These are phyloP conservation scores for Tetrahymena thermophila DNA, from an alignment of 73 alveolate species.

Conservation along the genomic window DNA sequence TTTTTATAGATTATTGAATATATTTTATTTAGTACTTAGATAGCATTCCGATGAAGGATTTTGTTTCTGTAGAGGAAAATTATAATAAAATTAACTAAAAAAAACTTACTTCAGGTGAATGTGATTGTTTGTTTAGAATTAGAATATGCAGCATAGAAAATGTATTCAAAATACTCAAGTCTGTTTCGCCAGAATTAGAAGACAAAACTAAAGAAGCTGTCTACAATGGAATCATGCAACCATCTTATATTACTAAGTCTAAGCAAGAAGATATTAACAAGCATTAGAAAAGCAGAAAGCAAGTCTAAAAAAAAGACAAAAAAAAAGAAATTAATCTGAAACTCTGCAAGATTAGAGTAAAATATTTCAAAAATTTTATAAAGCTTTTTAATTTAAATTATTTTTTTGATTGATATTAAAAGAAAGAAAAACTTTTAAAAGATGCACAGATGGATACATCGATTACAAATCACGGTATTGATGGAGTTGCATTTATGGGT, in stretches of 20 bases:
- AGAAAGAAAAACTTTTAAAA: neutral
- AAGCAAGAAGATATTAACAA: slow-evolving; percentile 14
- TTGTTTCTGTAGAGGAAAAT: neutral
- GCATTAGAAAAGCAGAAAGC: slow-evolving; percentile 14
- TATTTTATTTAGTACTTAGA: neutral
- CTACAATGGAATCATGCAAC: slow-evolving; percentile 41
- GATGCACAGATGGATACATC: neutral
- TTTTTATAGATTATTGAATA: neutral
- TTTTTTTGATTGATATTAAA: neutral
- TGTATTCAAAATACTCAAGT: slow-evolving; percentile 13
- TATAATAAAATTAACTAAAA: slow-evolving; percentile 12
- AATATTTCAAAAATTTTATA: neutral
- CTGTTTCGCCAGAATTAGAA: slow-evolving; percentile 7
- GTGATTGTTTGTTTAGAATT: slow-evolving; percentile 53
- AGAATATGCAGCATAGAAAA: slow-evolving; percentile 40
- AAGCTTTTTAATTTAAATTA: neutral
- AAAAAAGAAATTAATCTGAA: neutral
- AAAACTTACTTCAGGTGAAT: slow-evolving; percentile 40
- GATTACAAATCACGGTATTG: neutral
- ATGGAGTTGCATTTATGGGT: slow-evolving; percentile 26
- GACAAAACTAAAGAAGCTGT: slow-evolving; percentile 17
- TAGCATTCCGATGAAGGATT: neutral
- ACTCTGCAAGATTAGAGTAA: neutral
- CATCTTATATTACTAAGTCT: slow-evolving; percentile 19
- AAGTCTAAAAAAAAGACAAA: neutral